phyloP scores from a whole-genome alignment of 2,329 filamentous ascomycete species.

The Fusarium sp. region DNA sequence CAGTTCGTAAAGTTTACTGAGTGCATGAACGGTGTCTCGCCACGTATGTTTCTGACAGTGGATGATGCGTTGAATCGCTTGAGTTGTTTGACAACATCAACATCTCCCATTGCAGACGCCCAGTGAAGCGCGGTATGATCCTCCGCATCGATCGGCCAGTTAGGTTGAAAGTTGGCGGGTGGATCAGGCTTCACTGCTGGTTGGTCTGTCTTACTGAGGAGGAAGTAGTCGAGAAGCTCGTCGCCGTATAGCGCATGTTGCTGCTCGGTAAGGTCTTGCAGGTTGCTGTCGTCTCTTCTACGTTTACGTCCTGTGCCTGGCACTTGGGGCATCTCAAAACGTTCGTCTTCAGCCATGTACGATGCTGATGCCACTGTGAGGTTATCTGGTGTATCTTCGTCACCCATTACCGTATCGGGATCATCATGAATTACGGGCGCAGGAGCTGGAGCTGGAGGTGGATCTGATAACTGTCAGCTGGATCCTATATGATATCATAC shows the following conservation, averaged over 20 bases:
- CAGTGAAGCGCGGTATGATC: slow-evolving; percentile 94
- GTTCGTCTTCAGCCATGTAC: slow-evolving; percentile 85
- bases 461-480: slow-evolving; percentile 31
- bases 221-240: slow-evolving; percentile 94
- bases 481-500: neutral
- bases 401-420: slow-evolving; percentile 70
- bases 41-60: slow-evolving; percentile 73
- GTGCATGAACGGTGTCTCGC: slow-evolving; percentile 93
- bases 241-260: slow-evolving; percentile 93
- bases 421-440: slow-evolving; percentile 59
- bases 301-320: slow-evolving; percentile 74
- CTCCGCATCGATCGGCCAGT: slow-evolving; percentile 93
- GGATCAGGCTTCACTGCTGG: slow-evolving; percentile 78
- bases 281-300: slow-evolving; percentile 71
- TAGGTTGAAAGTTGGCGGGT: slow-evolving; percentile 85
- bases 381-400: slow-evolving; percentile 85
- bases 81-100: slow-evolving; percentile 89
- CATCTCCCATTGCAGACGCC: slow-evolving; percentile 96
- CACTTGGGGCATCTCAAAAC: slow-evolving; percentile 74
- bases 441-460: slow-evolving; percentile 36
- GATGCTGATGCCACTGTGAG: slow-evolving; percentile 84
- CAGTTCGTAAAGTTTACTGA: slow-evolving; percentile 97
- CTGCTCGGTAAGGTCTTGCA: slow-evolving; percentile 75
- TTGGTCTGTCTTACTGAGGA: slow-evolving; percentile 83
- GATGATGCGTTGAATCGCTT: slow-evolving; percentile 82